Conservation (phyloP, 2,329 filamentous ascomycete species). For the Fusarium pseudoanthophilum region DNA sequence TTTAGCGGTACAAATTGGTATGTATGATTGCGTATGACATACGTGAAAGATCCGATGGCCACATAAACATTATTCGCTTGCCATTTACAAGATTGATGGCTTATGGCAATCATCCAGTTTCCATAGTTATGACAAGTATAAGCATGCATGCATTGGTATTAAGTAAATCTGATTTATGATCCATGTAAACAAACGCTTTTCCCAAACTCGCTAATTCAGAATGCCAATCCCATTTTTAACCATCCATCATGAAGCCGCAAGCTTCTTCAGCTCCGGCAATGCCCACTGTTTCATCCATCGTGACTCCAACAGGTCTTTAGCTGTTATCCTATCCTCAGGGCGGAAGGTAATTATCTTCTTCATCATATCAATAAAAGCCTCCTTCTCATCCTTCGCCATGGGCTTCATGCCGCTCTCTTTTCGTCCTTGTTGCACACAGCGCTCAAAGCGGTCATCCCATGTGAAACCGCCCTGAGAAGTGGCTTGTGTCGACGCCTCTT, state of each 20-base stretch:
- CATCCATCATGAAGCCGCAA: constrained; percentile 10
- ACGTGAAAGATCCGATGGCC: not conserved
- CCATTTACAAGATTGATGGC: not conserved
- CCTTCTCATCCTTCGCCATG: constrained; percentile 31
- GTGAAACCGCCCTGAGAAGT: not conserved
- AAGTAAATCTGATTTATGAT: not conserved
- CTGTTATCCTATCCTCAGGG: constrained; percentile 23
- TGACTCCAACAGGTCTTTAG: constrained; percentile 28
- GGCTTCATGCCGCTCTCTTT: constrained; percentile 27
- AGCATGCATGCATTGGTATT: constrained; percentile 8
- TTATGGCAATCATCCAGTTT: not conserved
- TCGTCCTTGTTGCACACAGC: constrained; percentile 30
- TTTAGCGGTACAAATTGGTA: not conserved
- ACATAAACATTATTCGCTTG: not conserved
- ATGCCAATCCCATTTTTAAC: constrained; percentile 5
- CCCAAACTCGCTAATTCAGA: constrained; percentile 29
- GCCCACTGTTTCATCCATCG: constrained; percentile 38
- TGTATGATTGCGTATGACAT: not conserved
- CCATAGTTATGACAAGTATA: not conserved
- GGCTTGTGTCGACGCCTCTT: constrained; percentile 5
- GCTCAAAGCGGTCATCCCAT: constrained; percentile 33
- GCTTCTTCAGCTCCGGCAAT: constrained; percentile 30
- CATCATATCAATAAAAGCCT: constrained; percentile 38
- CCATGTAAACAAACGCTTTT: not conserved
- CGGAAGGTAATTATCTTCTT: constrained; percentile 33